A percentile compares a stretch with the other conserved stretches of the same genome.
phyloP scores from a whole-genome alignment of 1,284 basidiomycete species.

The Microbotryomycetes sp. region DNA sequence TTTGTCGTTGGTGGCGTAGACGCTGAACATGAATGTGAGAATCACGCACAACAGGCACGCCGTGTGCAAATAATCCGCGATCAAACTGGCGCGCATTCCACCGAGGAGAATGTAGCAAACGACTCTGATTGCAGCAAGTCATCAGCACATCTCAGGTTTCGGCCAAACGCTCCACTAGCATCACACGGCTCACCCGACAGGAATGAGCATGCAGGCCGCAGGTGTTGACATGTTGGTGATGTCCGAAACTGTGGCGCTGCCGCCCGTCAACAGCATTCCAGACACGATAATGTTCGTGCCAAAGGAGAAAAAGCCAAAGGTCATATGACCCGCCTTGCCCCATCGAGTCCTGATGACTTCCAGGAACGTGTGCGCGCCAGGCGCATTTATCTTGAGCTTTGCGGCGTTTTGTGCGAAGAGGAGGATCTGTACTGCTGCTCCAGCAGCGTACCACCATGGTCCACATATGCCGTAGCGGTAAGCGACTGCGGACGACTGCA shows the following conservation, averaged over 20 bases:
- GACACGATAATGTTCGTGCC: constrained; percentile 53
- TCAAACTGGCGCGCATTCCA: constrained; percentile 50
- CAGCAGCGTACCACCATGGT: constrained; percentile 53
- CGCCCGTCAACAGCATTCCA: constrained; percentile 46
- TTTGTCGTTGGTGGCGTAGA: constrained; percentile 57
- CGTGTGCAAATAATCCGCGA: constrained; percentile 60
- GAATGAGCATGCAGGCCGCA: constrained; percentile 62
- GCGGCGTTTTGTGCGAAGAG: constrained; percentile 49
- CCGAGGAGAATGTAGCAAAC: constrained; percentile 41
- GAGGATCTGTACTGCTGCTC: constrained; percentile 55
- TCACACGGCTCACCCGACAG: no score
- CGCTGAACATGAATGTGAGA: constrained; percentile 56
- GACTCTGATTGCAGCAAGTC: constrained; percentile 52
- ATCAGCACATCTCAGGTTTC: not conserved
- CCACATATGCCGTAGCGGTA: constrained; percentile 72
- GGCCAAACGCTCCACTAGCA: not conserved
- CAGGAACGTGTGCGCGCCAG: constrained; percentile 49
- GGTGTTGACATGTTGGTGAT: constrained; percentile 76
- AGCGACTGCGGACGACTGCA: constrained; percentile 58
- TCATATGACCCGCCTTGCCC: constrained; percentile 57
- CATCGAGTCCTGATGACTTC: constrained; percentile 64
- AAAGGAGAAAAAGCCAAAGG: constrained; percentile 70
- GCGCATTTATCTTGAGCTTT: constrained; percentile 56
- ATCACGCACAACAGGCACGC: constrained; percentile 73
- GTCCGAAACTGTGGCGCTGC: constrained; percentile 66